Evolutionary conservation across 2,329 filamentous ascomycete species (phyloP), one percentile per base, ranked within the genome.

Genomic region (Ploettnerulaceae sp.): DNA sequence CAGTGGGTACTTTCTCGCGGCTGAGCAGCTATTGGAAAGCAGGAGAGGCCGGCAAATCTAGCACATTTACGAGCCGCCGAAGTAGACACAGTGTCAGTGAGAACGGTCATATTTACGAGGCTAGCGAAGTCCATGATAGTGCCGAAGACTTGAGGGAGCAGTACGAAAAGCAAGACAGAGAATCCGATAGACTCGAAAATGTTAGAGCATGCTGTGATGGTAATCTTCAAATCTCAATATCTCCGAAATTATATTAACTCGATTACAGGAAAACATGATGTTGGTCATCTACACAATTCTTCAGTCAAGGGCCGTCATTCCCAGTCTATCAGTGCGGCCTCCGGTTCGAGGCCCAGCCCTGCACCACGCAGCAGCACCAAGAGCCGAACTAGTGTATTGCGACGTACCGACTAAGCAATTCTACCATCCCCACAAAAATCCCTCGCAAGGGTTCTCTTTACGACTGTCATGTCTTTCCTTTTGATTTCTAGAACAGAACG

Each of bases 181-280:
- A 90, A 56, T 74, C 83, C 20, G 86, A 90, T 62, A 77, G 83
- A 52, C 74, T 97, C 60, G 91, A 97, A 73, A 96, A 98, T 66
- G 93, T 98, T 55, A 77, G 93, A 63, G 90, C 91, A 49, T 98
- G 93, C 71, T 98, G 93, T 68, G 93, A 97, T 77, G 93, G 90
- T 91, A 76, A 78, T 84, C 71, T 47, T 47, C 9, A 14, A 24
- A 34, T 18, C 17, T n/a, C 12, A 25, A 18, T 9, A 8, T 14
- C 34, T 29, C 5, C 20, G n/a, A 14, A 9, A 21, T 24, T 9
- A 20, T 14, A 22, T 59, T 66, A 56, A 61, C 40, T 45, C 32
- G n/a, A 21, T 41, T 8, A 28, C 47, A 86, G 82, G 84, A 57
- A 87, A 86, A 70, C 84, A 89, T 60, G 84, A 89, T 63, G 84